Conservation (phyloP, 2,329 filamentous ascomycete species). For the Canariomyces notabilis region DNA sequence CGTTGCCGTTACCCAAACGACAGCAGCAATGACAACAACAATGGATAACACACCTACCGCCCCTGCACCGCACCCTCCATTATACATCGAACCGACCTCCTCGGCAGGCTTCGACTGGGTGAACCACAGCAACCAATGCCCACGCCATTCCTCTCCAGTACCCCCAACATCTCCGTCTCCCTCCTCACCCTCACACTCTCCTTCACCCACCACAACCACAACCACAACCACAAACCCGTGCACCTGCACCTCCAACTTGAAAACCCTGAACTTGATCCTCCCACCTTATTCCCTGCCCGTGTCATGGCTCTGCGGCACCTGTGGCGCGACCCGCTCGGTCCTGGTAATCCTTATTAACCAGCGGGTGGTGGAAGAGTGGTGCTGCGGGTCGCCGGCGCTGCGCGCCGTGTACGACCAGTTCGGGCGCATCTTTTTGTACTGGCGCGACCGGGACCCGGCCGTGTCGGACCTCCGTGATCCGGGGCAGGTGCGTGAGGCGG, state of each 20-base stretch:
- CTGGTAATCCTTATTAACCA: slow-evolving; percentile 12
- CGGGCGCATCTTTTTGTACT: slow-evolving; percentile 25
- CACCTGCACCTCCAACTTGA: no score
- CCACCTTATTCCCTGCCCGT: slow-evolving; percentile 20
- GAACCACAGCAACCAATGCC: no score
- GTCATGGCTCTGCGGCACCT: slow-evolving; percentile 26
- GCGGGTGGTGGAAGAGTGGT: slow-evolving; percentile 3
- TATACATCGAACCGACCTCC: slow-evolving; percentile 12
- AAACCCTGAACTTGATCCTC: no score
- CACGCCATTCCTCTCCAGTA: slow-evolving; percentile 9
- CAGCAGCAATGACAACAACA: not conserved
- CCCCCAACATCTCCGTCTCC: not conserved
- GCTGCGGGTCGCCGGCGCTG: slow-evolving; percentile 21
- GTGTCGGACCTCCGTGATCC: slow-evolving; percentile 22
- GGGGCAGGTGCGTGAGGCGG: slow-evolving; percentile 22
- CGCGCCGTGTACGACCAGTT: slow-evolving; percentile 28
- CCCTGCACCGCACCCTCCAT: slow-evolving; percentile 5
- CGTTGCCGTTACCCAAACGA: no score
- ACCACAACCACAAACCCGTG: not conserved
- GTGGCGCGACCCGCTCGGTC: slow-evolving; percentile 16
- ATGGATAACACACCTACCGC: not conserved
- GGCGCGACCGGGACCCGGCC: slow-evolving; percentile 22
- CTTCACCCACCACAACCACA: not conserved
- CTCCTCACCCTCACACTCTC: not conserved
- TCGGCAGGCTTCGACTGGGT: no score